Evolutionary conservation across 148 eudicot species (phyloP), one percentile per base, ranked within the genome.

Genomic region (Rhododendron kiyosumense): DNA sequence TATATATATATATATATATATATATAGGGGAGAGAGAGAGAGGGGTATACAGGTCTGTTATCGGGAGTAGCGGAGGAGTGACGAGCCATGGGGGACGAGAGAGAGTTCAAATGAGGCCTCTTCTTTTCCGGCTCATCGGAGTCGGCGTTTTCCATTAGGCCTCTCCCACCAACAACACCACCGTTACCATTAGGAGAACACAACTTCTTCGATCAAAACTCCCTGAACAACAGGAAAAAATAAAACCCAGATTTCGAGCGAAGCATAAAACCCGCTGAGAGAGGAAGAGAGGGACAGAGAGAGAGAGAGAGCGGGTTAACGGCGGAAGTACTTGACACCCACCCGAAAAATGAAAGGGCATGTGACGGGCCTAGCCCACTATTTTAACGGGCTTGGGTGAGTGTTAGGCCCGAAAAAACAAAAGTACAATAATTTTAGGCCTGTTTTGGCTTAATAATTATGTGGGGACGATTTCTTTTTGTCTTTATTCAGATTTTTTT

Each of bases 81-180:
- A 76, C 97, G 98, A 79, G 98, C 96, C 96, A 94, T 95, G 12
- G 90, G 51, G 6, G 88, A 89, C 81, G 93, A 71, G 38, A 48
- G 43, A 65, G 80, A 65, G 89, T 89, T 88, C 85, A 93, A 90
- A 91, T 91, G 94, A 84, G 92, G 94, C 32, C 91, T 87, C 91
- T 95, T 95, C 86, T 92, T 90, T 24, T 90, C 90, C 13, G 93
- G 94, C 89, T 93, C 96, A 41, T 89, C 91, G 24, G 88, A 89
- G 41, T 93, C 93, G 30, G 86, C 18, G 87, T 92, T 85, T 88
- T 93, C 98, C 98, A 93, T 93, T 85, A 82, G 81, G 67, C 46
- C 48, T 34, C 32, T 69, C 38, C 87, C 83, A 79, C 34, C 5
- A 45, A 41, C 34, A 22, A 22, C 2, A 41, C 38, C 63, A 63